phyloP scores from a whole-genome alignment of 73 alveolate genomes.

The Durusdinium trenchii region DNA sequence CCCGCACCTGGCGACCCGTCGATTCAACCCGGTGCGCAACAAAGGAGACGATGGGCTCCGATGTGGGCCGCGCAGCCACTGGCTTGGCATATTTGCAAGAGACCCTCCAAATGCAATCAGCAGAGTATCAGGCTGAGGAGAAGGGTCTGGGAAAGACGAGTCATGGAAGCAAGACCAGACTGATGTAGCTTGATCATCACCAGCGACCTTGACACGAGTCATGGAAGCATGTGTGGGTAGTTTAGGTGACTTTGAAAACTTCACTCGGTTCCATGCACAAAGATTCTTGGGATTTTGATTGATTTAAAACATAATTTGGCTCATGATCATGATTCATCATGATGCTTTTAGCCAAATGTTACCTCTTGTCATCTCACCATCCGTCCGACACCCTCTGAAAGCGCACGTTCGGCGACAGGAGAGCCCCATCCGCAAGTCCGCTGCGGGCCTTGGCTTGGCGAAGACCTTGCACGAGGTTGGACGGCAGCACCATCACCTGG shows the following conservation, averaged over 20 bases:
- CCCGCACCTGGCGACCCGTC: no score
- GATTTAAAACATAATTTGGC: no score
- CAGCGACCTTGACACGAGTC: neutral
- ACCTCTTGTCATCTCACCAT: no score
- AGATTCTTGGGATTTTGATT: no score
- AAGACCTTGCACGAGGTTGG: conserved; percentile 87
- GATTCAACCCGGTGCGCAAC: no score
- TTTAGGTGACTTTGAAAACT: no score
- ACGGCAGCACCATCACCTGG: conserved; percentile 76
- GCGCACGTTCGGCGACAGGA: neutral
- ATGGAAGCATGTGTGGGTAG: no score
- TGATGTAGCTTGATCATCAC: neutral
- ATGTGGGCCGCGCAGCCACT: conserved; percentile 63
- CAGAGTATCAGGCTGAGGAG: conserved; percentile 19
- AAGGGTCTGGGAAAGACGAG: neutral
- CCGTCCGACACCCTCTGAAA: neutral
- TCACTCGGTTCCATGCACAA: no score
- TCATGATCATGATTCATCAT: no score
- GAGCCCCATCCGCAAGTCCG: conserved; percentile 16
- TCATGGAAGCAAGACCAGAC: neutral
- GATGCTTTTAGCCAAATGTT: no score
- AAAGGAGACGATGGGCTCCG: conserved; percentile 72
- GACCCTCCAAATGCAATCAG: conserved; percentile 10
- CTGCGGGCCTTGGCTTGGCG: conserved; percentile 43
- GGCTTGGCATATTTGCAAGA: conserved; percentile 76